phyloP scores from a whole-genome alignment of 768 basidiomycete species.

The Leccinum longicurvipes region DNA sequence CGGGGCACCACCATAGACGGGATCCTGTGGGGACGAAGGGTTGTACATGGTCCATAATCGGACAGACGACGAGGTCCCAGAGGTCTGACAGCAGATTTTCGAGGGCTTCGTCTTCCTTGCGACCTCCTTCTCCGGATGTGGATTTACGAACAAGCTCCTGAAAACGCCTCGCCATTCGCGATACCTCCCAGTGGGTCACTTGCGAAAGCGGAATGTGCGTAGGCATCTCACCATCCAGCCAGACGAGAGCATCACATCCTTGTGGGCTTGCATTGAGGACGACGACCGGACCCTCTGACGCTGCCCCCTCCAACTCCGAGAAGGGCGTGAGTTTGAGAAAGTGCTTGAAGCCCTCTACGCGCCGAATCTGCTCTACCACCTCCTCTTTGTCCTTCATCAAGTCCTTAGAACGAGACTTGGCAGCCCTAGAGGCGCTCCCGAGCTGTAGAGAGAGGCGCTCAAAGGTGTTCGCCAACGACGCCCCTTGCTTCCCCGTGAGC shows the following conservation, averaged over 20 bases:
- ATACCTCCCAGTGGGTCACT: constrained; percentile 15
- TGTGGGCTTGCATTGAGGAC: constrained; percentile 29
- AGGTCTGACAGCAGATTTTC: constrained; percentile 16
- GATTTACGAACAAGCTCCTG: constrained; percentile 8
- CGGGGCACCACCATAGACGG: constrained; percentile 33
- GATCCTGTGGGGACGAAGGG: constrained; percentile 13
- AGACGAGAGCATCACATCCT: constrained; percentile 24
- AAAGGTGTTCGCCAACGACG: constrained; percentile 19
- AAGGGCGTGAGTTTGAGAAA: constrained; percentile 29
- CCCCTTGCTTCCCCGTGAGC: constrained; percentile 14
- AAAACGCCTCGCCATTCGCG: constrained; percentile 20
- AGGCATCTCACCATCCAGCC: constrained; percentile 8
- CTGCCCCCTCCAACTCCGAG: constrained; percentile 25
- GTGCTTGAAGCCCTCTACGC: constrained; percentile 28
- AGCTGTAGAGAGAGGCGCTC: constrained; percentile 19
- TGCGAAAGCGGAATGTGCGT: constrained; percentile 20
- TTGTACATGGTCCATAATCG: constrained; percentile 20
- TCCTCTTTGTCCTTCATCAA: constrained; percentile 27
- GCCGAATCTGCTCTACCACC: constrained; percentile 29
- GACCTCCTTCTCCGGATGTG: neutral
- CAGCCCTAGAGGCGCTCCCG: constrained; percentile 8
- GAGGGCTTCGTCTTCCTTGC: constrained; percentile 3
- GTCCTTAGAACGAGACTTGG: constrained; percentile 13
- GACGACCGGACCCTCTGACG: constrained; percentile 35
- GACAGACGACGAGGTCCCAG: constrained; percentile 30